These are phyloP conservation scores for Penicillium arizonense DNA, from an alignment of 495 filamentous ascomycete genomes.

Conservation along the genomic window DNA sequence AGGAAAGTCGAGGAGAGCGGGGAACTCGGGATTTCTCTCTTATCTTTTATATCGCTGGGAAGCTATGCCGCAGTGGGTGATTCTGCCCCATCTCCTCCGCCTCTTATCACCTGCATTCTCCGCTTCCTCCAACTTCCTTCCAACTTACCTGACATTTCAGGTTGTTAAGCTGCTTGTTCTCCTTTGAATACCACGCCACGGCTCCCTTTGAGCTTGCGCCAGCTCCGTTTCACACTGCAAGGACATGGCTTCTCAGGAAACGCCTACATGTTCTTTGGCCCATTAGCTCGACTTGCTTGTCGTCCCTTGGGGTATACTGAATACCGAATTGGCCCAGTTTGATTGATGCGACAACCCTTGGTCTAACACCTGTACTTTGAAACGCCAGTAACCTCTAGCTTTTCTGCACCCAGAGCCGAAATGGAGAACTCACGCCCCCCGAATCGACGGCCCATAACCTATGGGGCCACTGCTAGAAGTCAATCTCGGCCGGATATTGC, in stretches of 20 bases:
- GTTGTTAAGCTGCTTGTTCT: background rate
- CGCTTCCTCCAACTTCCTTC: background rate
- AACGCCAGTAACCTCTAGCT: background rate
- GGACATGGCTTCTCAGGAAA: constrained; percentile 1
- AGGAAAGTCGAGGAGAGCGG: constrained; percentile 4
- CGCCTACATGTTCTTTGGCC: background rate
- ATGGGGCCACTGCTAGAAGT: constrained; percentile 41
- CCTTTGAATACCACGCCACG: background rate
- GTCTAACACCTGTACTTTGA: background rate
- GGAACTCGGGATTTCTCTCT: constrained; percentile 8
- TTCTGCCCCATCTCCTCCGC: constrained; percentile 9
- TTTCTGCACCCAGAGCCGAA: constrained; percentile 4
- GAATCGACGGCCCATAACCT: constrained; percentile 46
- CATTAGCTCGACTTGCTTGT: background rate
- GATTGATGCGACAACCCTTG: too few relatives aligned
- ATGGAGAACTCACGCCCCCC: constrained; percentile 23
- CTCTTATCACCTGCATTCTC: constrained; percentile 3
- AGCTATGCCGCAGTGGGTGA: constrained; percentile 11
- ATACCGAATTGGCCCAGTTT: background rate
- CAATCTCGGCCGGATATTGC: constrained; percentile 9
- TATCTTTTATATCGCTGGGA: constrained; percentile 4
- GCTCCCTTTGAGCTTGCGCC: background rate
- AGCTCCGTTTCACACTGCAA: background rate
- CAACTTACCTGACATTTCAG: too few relatives aligned
- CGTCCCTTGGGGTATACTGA: background rate